Percentiles rank a stretch among this genome's conserved stretches.
Evolutionary conservation across 345 rosid species (phyloP).

Genomic region (Hibiscus tridactylites): DNA sequence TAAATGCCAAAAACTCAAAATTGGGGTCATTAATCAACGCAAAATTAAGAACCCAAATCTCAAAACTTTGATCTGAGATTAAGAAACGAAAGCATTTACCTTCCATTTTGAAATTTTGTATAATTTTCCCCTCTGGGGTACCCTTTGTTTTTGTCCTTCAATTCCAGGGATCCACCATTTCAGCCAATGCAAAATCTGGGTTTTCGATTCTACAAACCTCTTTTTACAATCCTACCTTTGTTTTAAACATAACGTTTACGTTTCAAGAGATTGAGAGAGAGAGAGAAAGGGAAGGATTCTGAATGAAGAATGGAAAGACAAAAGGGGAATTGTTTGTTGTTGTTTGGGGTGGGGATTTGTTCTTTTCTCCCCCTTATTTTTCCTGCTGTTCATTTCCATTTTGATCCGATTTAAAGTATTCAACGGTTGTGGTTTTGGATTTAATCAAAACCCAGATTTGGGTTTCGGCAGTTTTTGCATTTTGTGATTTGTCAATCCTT

Average conservation of each 20-base stretch:
- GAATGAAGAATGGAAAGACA: background rate
- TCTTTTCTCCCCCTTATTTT: background rate
- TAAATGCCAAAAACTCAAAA: background rate
- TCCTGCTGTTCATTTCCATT: background rate
- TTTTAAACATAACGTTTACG: background rate
- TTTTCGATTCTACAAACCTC: background rate
- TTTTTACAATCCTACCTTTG: background rate
- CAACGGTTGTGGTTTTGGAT: conserved; percentile 2
- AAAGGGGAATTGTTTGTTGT: background rate
- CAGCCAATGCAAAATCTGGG: conserved; percentile 12
- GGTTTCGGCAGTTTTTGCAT: background rate
- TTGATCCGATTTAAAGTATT: conserved; percentile 1
- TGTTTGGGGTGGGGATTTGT: background rate
- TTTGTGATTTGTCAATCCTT: background rate
- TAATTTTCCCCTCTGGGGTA: background rate
- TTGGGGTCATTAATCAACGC: background rate
- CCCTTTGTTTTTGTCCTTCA: background rate
- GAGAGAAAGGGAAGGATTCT: background rate
- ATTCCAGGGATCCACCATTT: conserved; percentile 17
- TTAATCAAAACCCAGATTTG: conserved; percentile 7
- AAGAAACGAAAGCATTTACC: conserved; percentile 19
- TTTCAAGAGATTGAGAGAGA: background rate
- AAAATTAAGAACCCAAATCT: background rate
- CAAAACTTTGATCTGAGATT: conserved; percentile 9
- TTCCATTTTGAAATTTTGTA: conserved; percentile 18